Base-by-base conservation (phyloP, 2,329 filamentous ascomycete genomes). In the Aspergillus piperis region DNA sequence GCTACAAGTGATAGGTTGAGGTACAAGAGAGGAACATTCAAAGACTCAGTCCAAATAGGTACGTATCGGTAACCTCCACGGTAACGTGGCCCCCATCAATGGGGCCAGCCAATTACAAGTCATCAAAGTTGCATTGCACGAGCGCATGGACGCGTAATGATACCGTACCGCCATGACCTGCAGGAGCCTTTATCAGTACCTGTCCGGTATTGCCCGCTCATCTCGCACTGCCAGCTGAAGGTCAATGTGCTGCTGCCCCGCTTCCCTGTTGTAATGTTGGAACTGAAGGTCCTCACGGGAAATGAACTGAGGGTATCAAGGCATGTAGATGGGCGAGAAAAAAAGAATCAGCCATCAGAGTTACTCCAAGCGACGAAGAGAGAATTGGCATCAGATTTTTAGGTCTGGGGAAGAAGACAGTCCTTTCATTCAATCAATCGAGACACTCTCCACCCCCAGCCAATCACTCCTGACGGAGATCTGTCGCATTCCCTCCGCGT, bases 401-500 rank as follows among this genome's bases (percentile, higher is more conserved):
- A 44, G 41, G 8, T 23, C 41, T 44, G 41, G 32, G 32, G 32
- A 23, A 44, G 17, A 10, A 2, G 17, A 44, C n/a, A 11, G 39
- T 13, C 41, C 41, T 44, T 44, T 44, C 41, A 19, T 23, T 44
- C 41, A 44, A 27, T 44, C 41, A 44, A 27, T 44, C 8, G 2
- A 44, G 10, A 36, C 41, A 44, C 41, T 27, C 25, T 19, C 41
- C 41, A 23, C 13, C 47, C 47, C 47, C 23, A 30, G 47, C 47
- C 47, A 50, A 50, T 50, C 47, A 50, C 25, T 27, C 47, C 47
- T 50, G n/a, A n/a, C 47, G 47, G 25, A 50, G 47, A 50, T 50
- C 47, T 50, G 47, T 50, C 19, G 47, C 47, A 50, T 50, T 50
- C 47, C 47, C 47, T 50, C 47, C 47, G 47, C 47, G 47, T 50